A percentile compares a stretch with the other conserved stretches of the same genome.
These are phyloP conservation scores for Amanita subjunquillea DNA, from an alignment of 768 basidiomycete genomes.

Conservation along the genomic window DNA sequence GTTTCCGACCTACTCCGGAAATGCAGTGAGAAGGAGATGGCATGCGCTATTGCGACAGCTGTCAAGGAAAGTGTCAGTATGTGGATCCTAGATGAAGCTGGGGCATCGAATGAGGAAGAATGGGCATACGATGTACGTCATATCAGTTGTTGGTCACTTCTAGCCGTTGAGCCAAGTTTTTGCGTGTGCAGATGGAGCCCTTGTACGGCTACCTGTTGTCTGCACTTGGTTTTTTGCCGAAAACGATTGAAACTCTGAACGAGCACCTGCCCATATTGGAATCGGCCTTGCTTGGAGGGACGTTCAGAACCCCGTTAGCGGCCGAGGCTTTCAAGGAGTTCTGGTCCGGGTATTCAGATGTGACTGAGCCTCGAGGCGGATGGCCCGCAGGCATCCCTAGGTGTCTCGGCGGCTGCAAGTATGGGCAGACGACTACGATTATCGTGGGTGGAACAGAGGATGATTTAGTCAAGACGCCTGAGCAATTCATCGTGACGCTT, in stretches of 20 bases:
- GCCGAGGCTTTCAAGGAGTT: conserved; percentile 49
- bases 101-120: conserved; percentile 39
- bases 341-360: conserved; percentile 42
- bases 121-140: conserved; percentile 47
- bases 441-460: not conserved
- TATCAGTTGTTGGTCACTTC: not conserved
- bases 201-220: conserved; percentile 54
- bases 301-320: conserved; percentile 32
- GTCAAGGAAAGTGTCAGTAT: conserved; percentile 43
- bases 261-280: conserved; percentile 39
- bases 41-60: conserved; percentile 32
- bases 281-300: conserved; percentile 45
- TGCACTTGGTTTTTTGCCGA: conserved; percentile 37
- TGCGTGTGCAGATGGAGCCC: conserved; percentile 38
- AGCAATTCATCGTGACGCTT: not conserved
- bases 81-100: conserved; percentile 58
- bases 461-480: not conserved
- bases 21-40: conserved; percentile 37
- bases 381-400: conserved; percentile 42
- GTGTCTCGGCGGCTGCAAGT: conserved; percentile 13
- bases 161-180: conserved; percentile 1
- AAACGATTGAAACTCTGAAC: conserved; percentile 29
- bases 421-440: not conserved
- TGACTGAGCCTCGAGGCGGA: conserved; percentile 31
- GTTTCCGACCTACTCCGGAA: conserved; percentile 42